Base-by-base conservation (phyloP, 2,329 filamentous ascomycete species). In the Aschersonia sp. region DNA sequence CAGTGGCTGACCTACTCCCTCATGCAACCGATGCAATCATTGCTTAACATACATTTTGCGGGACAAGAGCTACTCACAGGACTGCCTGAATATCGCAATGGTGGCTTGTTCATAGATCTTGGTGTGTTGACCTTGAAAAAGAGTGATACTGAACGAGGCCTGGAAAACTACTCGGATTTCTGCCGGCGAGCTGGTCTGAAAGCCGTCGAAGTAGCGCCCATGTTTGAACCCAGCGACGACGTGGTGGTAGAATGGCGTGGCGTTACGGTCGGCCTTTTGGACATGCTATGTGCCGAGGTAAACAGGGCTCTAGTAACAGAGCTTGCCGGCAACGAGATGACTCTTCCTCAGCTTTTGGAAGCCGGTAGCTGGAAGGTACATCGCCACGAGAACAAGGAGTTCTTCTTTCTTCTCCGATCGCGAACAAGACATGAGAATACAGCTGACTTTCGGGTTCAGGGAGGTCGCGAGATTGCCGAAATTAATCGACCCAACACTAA, bases 291-390 rank as follows among this genome's bases (percentile, higher is more conserved):
- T 48, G 54, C 52, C 2, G 71, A 75, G 45, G 71, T 80, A 38
- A 71, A 75, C 55, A 87, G 86, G 61, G 65, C 71, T 41, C 67
- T 96, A 45, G 79, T 77, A 48, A 59, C 58, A 2, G 74, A 79
- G 48, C 66, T 96, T 41, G 74, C 72, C 5, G 87, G 85, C 3
- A 70, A 78, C 40, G 80, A 91, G 54, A 67, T 98, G 61, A 85
- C 72, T 41, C 66, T 97, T 55, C 81, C 89, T 5, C 92, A 98
- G 64, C 80, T 98, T 70, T 73, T 98, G 20, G 92, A 97, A 65
- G 92, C 91, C 10, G 92, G 92, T 46, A 94, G 87, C 61, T 98
- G 92, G 91, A 97, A 97, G 85, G 89, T 92, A 65, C 68, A 78
- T 10, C 31, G 2, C 5, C 1, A 5, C 30, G 29, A n/a, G 4